phyloP scores from a whole-genome alignment of 2,329 filamentous ascomycete genomes.

The Trichoderma sp. region DNA sequence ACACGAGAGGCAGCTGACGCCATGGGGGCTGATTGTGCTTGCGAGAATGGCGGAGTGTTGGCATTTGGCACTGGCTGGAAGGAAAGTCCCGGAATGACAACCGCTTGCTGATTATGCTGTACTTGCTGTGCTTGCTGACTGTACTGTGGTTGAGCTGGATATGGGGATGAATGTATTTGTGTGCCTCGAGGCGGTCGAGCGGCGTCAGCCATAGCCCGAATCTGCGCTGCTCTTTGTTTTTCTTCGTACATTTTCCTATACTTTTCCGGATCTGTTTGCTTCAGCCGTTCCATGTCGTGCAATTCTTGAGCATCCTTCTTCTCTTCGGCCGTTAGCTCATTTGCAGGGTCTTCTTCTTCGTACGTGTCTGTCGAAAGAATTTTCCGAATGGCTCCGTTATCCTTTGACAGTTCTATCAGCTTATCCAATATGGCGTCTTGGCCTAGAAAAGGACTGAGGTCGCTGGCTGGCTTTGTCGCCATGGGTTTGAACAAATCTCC shows the following conservation, averaged over 20 bases:
- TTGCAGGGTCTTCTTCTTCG: slow-evolving; percentile 64
- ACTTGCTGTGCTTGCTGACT: neutral
- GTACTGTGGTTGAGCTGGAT: neutral
- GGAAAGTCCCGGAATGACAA: slow-evolving; percentile 1
- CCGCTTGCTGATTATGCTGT: neutral
- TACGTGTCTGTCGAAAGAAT: slow-evolving; percentile 73
- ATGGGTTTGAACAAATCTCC: slow-evolving; percentile 62
- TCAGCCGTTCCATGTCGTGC: slow-evolving; percentile 38
- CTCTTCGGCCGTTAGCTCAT: slow-evolving; percentile 61
- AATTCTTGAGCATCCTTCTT: slow-evolving; percentile 52
- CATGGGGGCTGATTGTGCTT: neutral
- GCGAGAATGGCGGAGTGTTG: neutral
- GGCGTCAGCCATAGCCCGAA: neutral
- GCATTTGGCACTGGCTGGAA: neutral
- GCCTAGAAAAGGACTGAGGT: slow-evolving; percentile 56
- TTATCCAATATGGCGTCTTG: slow-evolving; percentile 64
- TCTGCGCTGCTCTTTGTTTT: slow-evolving; percentile 15
- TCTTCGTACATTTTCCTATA: slow-evolving; percentile 32
- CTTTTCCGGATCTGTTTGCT: slow-evolving; percentile 38
- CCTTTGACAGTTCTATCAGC: slow-evolving; percentile 43
- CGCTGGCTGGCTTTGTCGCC: slow-evolving; percentile 50
- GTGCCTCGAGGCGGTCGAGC: neutral
- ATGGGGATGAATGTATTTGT: neutral
- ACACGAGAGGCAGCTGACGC: neutral
- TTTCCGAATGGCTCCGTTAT: slow-evolving; percentile 48